Percentiles rank a stretch among this genome's conserved stretches.
phyloP scores from a whole-genome alignment of 1,139 yeast species.

The Suhomyces coccinellae region DNA sequence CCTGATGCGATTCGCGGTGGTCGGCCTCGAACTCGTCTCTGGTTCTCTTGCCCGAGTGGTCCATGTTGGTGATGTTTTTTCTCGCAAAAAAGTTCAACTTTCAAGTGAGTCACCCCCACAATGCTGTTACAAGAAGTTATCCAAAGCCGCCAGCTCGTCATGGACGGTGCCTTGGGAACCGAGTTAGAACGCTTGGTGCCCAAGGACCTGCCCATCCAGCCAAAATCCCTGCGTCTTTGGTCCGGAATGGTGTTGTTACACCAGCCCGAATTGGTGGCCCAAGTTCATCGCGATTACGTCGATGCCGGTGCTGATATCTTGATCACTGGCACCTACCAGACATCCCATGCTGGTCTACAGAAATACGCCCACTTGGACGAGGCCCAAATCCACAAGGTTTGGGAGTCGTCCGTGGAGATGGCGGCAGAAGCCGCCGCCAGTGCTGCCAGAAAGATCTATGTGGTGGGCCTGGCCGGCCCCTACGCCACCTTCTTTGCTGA shows the following conservation, averaged over 20 bases:
- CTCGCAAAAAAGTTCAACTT: too few relatives aligned
- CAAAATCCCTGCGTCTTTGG: conserved; percentile 52
- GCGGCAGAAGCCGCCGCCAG: conserved; percentile 36
- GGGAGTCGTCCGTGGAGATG: conserved; percentile 34
- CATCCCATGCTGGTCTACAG: conserved; percentile 43
- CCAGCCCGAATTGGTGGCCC: conserved; percentile 46
- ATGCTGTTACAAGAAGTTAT: conserved; percentile 1
- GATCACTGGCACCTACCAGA: conserved; percentile 65
- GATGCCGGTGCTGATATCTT: conserved; percentile 55
- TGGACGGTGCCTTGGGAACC: conserved; percentile 23
- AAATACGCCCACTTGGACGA: conserved; percentile 30
- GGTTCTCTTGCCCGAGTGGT: conserved; percentile 33
- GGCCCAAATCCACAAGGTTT: conserved; percentile 27
- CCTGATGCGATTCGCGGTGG: conserved; percentile 9
- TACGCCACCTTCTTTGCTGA: conserved; percentile 66
- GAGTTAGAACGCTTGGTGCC: conserved; percentile 19
- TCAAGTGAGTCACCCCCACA: background rate
- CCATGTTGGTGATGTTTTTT: conserved; percentile 17
- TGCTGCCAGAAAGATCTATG: conserved; percentile 19
- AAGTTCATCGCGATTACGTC: conserved; percentile 54
- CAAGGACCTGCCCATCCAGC: conserved; percentile 17
- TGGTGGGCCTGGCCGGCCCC: conserved; percentile 71
- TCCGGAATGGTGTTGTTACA: conserved; percentile 54
- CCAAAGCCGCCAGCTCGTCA: conserved; percentile 8
- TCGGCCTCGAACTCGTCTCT: conserved; percentile 41